Evolutionary conservation across 2,329 filamentous ascomycete species (phyloP).

Genomic region (Pseudogymnoascus sp.): DNA sequence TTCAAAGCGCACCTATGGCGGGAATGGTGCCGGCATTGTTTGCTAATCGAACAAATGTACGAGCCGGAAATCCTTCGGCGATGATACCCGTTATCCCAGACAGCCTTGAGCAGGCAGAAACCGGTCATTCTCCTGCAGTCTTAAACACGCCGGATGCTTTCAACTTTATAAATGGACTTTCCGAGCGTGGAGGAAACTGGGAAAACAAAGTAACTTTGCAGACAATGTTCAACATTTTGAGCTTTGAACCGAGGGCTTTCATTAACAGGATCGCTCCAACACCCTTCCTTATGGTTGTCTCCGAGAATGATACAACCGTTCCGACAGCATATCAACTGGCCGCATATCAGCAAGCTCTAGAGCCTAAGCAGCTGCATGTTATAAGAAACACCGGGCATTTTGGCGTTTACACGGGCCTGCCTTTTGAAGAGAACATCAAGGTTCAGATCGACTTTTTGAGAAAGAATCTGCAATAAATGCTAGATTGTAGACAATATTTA

Average conservation of each 20-base stretch:
- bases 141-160: too few species aligned
- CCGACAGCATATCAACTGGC: constrained; percentile 28
- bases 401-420: constrained; percentile 26
- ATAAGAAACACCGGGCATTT: constrained; percentile 33
- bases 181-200: too few species aligned
- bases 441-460: constrained; percentile 30
- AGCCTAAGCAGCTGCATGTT: constrained; percentile 32
- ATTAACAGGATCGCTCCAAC: constrained; percentile 32
- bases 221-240: constrained; percentile 20
- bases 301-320: constrained; percentile 27
- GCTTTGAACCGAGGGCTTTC: constrained; percentile 20
- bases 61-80: too few species aligned
- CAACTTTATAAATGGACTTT: too few species aligned
- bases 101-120: too few species aligned
- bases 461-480: constrained; percentile 4
- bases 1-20: too few species aligned
- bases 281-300: constrained; percentile 32
- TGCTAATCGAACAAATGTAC: constrained; percentile 14
- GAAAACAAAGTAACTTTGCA: constrained; percentile 31
- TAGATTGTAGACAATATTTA: too few species aligned
- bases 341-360: constrained; percentile 28
- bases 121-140: too few species aligned
- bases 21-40: too few species aligned
- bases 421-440: constrained; percentile 25
- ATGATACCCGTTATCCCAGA: too few species aligned